Percentiles rank a stretch among this genome's conserved stretches.
These are phyloP conservation scores for Fusarium multiceps DNA, from an alignment of 2,329 filamentous ascomycete species.

Conservation along the genomic window DNA sequence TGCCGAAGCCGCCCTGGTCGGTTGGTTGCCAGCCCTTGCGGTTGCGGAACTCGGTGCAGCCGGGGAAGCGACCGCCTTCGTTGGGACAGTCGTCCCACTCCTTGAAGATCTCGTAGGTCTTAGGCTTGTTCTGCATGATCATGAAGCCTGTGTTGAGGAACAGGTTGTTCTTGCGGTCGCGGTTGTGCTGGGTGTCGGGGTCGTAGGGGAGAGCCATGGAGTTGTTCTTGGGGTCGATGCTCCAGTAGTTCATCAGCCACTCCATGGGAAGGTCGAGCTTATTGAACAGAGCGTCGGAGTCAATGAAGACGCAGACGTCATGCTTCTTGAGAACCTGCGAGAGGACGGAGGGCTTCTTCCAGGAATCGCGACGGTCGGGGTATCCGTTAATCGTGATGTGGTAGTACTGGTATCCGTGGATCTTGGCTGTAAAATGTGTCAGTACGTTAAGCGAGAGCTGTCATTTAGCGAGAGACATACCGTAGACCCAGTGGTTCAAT, in stretches of 20 bases:
- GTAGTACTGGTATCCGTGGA: conserved; percentile 61
- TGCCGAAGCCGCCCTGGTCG: conserved; percentile 59
- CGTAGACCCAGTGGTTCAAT: conserved; percentile 58
- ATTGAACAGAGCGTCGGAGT: conserved; percentile 59
- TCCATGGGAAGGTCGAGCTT: conserved; percentile 58
- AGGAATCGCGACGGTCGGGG: conserved; percentile 56
- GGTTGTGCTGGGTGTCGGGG: conserved; percentile 52
- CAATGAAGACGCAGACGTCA: conserved; percentile 56
- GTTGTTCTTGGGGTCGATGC: conserved; percentile 52
- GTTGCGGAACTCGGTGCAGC: conserved; percentile 53
- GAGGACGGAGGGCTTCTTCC: conserved; percentile 59
- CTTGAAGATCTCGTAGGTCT: conserved; percentile 60
- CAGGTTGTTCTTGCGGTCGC: conserved; percentile 54
- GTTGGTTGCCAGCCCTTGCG: conserved; percentile 53
- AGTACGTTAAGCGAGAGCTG: conserved; percentile 22
- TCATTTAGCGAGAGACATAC: conserved; percentile 37
- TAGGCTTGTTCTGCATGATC: conserved; percentile 62
- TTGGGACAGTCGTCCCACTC: conserved; percentile 59
- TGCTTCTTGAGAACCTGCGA: conserved; percentile 56
- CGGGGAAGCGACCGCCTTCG: conserved; percentile 52
- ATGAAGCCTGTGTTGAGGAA: conserved; percentile 67
- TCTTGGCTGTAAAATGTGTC: conserved; percentile 50
- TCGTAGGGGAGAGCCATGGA: conserved; percentile 58
- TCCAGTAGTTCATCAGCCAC: conserved; percentile 62
- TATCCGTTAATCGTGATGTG: conserved; percentile 53